Evolutionary conservation across 306 rosid species (phyloP), one percentile per base, ranked within the genome.

Genomic region (Rubus parviflorus): DNA sequence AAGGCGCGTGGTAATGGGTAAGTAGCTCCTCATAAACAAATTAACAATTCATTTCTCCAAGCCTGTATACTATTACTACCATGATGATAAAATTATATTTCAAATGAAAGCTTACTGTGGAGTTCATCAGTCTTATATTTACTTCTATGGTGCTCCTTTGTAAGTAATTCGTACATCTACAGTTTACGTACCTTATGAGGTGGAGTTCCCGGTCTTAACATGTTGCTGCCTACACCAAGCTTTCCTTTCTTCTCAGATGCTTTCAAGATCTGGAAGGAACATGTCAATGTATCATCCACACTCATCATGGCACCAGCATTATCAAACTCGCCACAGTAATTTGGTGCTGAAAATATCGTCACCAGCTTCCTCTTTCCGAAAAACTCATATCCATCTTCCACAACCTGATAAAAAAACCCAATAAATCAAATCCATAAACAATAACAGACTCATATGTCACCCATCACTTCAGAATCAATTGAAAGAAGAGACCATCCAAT

Each of bases 251-350:
- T 87, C 66, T 87, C 90, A 17, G 87, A 82, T 62, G 90, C 78
- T 80, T 85, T 87, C 46, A 87, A 84, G 62, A 87, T 87, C 82
- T 87, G 90, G 84, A 87, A 87, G 35, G 90, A 87, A 62, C 90
- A 87, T 4, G 90, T 87, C 86, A 87, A 80, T 12, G 88, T 70
- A 81, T 87, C 90, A 80, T 87, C 90, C 75, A 87, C 90, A 56
- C 90, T 87, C 90, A 87, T 87, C 88, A 85, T 87, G 20, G 90
- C 90, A 82, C 90, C 90, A 63, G 88, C 90, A 75, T 87, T 87
- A 80, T 85, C 88, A 3, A 85, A 85, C 81, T 82, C 88, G 2
- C 88, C 86, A 68, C 88, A 85, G 75, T 85, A 85, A 68, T 85
- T 85, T 46, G 88, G 88, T 23, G 88, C 88, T 76, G 88, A 85